Conservation (phyloP, 495 filamentous ascomycete species). For the Penicillium dipodomyicola region DNA sequence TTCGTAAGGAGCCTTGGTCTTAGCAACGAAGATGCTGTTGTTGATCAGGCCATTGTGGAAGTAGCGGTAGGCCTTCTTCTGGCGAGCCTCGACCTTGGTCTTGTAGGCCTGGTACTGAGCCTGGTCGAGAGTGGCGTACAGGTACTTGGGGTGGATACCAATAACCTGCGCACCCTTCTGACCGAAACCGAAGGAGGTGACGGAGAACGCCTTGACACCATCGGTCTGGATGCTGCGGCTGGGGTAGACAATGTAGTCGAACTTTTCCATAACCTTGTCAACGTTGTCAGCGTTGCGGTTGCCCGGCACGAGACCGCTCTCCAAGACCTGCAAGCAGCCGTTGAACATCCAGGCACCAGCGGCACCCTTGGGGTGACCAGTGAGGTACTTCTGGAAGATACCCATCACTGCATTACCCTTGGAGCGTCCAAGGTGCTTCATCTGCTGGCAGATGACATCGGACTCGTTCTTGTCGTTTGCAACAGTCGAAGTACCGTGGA, state of each 20-base stretch:
- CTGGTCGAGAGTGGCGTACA: conserved; percentile 91
- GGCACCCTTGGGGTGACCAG: conserved; percentile 98
- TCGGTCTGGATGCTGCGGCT: conserved; percentile 95
- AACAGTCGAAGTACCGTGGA: conserved; percentile 97
- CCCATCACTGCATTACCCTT: conserved; percentile 96
- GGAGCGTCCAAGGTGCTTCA: conserved; percentile 88
- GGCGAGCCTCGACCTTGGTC: conserved; percentile 80
- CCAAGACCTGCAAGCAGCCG: conserved; percentile 90
- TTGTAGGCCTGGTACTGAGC: conserved; percentile 79
- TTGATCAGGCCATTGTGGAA: conserved; percentile 97
- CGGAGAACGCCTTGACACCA: conserved; percentile 95
- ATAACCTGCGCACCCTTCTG: conserved; percentile 98
- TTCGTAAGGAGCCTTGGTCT: conserved; percentile 83
- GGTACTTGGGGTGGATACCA: conserved; percentile 93
- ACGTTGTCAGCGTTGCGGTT: conserved; percentile 99
- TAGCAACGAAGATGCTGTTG: conserved; percentile 95
- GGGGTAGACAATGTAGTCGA: conserved; percentile 96
- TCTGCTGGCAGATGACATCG: conserved; percentile 93
- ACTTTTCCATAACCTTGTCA: conserved; percentile 92
- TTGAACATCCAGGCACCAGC: conserved; percentile 99
- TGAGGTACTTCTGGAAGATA: conserved; percentile 99
- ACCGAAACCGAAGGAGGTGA: conserved; percentile 98
- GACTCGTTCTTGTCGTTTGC: conserved; percentile 99
- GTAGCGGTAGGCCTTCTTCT: conserved; percentile 98
- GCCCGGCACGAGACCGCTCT: conserved; percentile 88